Base-by-base conservation (phyloP, 192 early-diverging fungal species). In the Entomortierella lignicola region DNA sequence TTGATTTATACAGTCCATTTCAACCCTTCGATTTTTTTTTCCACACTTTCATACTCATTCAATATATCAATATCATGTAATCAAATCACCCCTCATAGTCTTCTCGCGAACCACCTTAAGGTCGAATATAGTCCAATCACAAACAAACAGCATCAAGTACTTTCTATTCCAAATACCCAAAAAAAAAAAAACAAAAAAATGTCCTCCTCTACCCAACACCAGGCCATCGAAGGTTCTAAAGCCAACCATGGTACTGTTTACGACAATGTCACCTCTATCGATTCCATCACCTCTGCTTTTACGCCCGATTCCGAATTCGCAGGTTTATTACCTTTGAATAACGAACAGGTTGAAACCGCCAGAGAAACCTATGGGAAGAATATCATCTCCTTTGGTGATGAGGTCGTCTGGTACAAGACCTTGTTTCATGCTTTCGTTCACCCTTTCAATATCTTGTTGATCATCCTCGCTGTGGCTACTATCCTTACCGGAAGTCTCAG, bases 401-500 rank as follows among this genome's bases (percentile, higher is more conserved):
- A 77, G 2, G 53, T 44, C 55, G 51, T 39, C 26, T 77, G 79
- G 77, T 83, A 81, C 59, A 80, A 51, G 17, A n/a, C 81, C 17
- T 65, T 84, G 32, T 72, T 82, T 37, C 31, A 47, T n/a, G 77
- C 85, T 23, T 25, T 79, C 8, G 29, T 82, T 34, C 83, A 86
- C 52, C 85, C 85, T 0, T 86, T 86, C 61, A 85, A 85, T 29
- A 71, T 81, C 57, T 31, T 63, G 11, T 58, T 86, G 0, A 61
- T 47, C 39, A 70, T 77, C 54, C 63, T 86, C 20, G 66, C 55
- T 15, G 57, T 54, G 18, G 66, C 83, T 21, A 79, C 74, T 2
- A 21, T 67, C 13, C 30, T 63, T 20, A 31, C 59, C 0, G 72
- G 57, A 17, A 81, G 81, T 20, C 21, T 21, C 8, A 26, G 55